Evolutionary conservation across 148 eudicot genomes (phyloP).

Genomic region (Nyssa sinensis): DNA sequence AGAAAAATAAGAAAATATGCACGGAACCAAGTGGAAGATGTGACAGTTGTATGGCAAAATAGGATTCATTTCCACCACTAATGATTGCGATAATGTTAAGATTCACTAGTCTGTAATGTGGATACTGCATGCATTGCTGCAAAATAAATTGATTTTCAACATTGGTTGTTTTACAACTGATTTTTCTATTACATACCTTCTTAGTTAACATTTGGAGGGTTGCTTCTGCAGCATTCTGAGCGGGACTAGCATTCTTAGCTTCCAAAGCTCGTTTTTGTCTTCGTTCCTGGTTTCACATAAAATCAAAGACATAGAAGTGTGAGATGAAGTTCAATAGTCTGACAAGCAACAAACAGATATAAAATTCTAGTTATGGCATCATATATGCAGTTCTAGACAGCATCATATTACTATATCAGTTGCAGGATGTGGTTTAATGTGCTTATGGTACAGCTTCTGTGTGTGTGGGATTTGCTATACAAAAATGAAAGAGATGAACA

Average conservation of each 20-base stretch:
- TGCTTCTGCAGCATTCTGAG: constrained; percentile 54
- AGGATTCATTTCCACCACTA: not conserved
- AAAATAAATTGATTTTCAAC: not conserved
- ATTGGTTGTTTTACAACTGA: not conserved
- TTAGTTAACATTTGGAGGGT: constrained; percentile 37
- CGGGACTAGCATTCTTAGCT: constrained; percentile 26
- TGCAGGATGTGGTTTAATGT: too few species aligned
- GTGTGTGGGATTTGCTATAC: too few species aligned
- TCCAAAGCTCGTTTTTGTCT: constrained; percentile 40
- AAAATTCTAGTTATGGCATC: too few species aligned
- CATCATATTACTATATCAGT: too few species aligned
- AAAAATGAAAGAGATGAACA: too few species aligned
- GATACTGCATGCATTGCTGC: too few species aligned
- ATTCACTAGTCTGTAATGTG: too few species aligned
- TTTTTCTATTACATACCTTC: constrained; percentile 26
- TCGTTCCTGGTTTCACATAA: constrained; percentile 30
- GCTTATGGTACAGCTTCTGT: too few species aligned
- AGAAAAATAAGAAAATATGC: not conserved
- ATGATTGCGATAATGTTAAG: not conserved
- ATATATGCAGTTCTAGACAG: too few species aligned
- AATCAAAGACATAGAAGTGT: too few species aligned
- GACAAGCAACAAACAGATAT: too few species aligned
- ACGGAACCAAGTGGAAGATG: not conserved
- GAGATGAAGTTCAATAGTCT: not conserved
- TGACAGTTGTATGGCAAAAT: not conserved